A percentile compares a stretch with the other conserved stretches of the same genome.
Evolutionary conservation across 2,329 filamentous ascomycete genomes (phyloP).

Genomic region (Pseudonectria foliicola): DNA sequence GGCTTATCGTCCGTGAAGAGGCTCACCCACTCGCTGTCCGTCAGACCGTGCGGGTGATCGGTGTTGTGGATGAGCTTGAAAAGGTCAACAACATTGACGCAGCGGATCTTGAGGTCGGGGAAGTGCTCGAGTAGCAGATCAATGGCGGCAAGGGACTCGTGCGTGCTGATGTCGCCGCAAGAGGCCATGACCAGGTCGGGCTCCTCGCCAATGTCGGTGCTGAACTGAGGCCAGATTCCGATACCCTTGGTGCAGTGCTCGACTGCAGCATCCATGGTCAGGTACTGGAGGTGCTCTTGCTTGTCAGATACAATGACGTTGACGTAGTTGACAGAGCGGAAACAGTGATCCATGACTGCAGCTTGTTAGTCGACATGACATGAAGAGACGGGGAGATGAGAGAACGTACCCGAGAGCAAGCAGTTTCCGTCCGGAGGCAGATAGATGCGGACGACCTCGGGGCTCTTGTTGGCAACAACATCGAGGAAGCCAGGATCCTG

Average conservation of each 20-base stretch:
- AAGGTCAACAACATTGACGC: slow-evolving; percentile 73
- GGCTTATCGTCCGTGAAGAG: slow-evolving; percentile 68
- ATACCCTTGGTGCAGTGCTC: slow-evolving; percentile 72
- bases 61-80: slow-evolving; percentile 68
- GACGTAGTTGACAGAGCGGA: slow-evolving; percentile 68
- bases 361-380: slow-evolving; percentile 9
- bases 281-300: slow-evolving; percentile 69
- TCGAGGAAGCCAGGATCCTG: slow-evolving; percentile 77
- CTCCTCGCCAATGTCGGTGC: slow-evolving; percentile 59
- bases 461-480: slow-evolving; percentile 71
- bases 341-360: slow-evolving; percentile 64
- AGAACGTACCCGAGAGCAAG: slow-evolving; percentile 48
- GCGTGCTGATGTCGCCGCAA: slow-evolving; percentile 67
- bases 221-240: slow-evolving; percentile 72
- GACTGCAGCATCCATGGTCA: slow-evolving; percentile 65
- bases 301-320: slow-evolving; percentile 77
- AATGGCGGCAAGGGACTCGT: slow-evolving; percentile 67
- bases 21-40: slow-evolving; percentile 56
- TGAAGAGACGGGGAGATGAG: background rate
- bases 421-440: slow-evolving; percentile 75
- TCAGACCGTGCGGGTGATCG: slow-evolving; percentile 68
- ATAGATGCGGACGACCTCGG: slow-evolving; percentile 74
- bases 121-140: slow-evolving; percentile 65
- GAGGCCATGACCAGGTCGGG: slow-evolving; percentile 71
- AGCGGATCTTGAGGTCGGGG: slow-evolving; percentile 66